Base-by-base conservation (phyloP, 176 grass and related monocot species). In the Oryza meridionalis region DNA sequence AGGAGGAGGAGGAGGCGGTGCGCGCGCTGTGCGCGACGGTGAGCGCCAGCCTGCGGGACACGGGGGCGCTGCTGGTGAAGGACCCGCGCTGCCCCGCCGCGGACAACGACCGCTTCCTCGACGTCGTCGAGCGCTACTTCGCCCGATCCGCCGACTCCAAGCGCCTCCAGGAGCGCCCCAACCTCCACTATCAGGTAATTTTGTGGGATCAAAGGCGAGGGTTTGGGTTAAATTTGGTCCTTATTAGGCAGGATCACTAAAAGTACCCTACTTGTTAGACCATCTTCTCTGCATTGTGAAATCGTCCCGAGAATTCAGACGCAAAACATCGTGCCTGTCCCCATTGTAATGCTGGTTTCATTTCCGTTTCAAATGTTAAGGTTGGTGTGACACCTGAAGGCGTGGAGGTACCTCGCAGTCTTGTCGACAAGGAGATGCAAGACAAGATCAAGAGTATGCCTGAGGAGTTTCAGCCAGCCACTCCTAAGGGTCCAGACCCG, bases 351-450 rank as follows among this genome's bases (percentile, higher is more conserved):
- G 4, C 37, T 32, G 59, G 21, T 16, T 73, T 45, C 58, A 24
- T 66, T 77, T 73, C 6, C 63, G 9, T 80, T 84, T 61, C 24
- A 8, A 59, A 45, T 69, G 69, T 72, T 67, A 91, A 99, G 96
- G 96, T 99, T 50, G 96, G 96, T 11, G 93, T 88, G 53, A 99
- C 96, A 62, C 96, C 96, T 3, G 96, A 99, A 94, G 96, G 96
- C 7, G 91, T 99, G 62, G 96, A 99, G 63, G 73, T 99, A 74
- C 96, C 96, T 11, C 91, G 96, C 64, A 96, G 93, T 61, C 69
- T 99, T 32, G 93, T 99, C 6, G 96, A 99, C 86, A 85, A 87
- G 72, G 84, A 96, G 76, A 94, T 99, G 77, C 89, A 96, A 76
- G 88, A 87, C 67, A 96, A 79, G 85, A 92, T 99, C 65, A 96